Evolutionary conservation across 768 basidiomycete genomes (phyloP).

Genomic region (Mycena metata): DNA sequence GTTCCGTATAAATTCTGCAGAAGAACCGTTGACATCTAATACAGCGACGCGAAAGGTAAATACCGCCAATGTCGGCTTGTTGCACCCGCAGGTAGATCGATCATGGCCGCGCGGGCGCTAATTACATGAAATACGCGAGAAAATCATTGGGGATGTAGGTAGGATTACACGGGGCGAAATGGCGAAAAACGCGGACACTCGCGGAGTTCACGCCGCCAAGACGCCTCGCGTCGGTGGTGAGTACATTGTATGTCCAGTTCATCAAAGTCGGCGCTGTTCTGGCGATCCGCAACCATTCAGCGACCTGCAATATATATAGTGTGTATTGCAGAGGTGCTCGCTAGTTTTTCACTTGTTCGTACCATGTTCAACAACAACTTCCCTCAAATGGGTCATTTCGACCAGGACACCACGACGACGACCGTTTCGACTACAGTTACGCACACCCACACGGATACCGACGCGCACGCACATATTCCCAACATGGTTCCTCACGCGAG

Average conservation of each 20-base stretch:
- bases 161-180: too few species aligned
- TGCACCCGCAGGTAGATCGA: too few species aligned
- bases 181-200: slow-evolving; percentile 17
- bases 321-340: not conserved
- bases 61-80: too few species aligned
- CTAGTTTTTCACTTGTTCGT: slow-evolving; percentile 14
- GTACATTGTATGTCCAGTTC: slow-evolving; percentile 5
- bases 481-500: too few species aligned
- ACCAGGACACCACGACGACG: slow-evolving; percentile 19
- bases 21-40: too few species aligned
- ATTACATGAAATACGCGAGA: too few species aligned
- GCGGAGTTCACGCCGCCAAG: slow-evolving; percentile 9
- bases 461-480: too few species aligned
- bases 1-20: too few species aligned
- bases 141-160: too few species aligned
- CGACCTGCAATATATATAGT: slow-evolving; percentile 7
- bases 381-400: slow-evolving; percentile 15
- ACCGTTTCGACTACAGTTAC: slow-evolving; percentile 17
- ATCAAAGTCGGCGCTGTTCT: slow-evolving; percentile 8
- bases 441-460: slow-evolving; percentile 20
- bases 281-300: slow-evolving; percentile 9
- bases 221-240: slow-evolving; percentile 12
- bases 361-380: slow-evolving; percentile 16
- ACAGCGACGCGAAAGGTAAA: too few species aligned
- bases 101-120: slow-evolving; percentile 14